Evolutionary conservation across 73 alveolate species (phyloP).

Genomic region (Paramecium octaurelia): DNA sequence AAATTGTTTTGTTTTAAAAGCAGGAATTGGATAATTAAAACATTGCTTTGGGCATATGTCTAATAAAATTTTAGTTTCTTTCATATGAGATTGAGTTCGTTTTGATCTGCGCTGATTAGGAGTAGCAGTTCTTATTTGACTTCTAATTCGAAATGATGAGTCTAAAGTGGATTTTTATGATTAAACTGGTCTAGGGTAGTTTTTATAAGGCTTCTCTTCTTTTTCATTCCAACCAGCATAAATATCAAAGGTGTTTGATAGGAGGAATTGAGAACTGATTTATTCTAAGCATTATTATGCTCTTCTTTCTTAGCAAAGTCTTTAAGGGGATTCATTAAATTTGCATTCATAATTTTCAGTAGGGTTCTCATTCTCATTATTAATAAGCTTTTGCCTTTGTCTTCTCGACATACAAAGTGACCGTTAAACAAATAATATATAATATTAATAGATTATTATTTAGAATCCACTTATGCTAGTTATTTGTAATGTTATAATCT

Average conservation of each 20-base stretch:
- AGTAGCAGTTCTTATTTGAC: not conserved
- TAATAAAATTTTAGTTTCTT: not conserved
- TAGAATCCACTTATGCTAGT: not conserved
- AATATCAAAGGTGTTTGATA: not conserved
- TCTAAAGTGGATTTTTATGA: not conserved
- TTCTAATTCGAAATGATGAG: not conserved
- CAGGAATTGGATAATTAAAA: not conserved
- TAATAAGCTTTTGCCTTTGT: not conserved
- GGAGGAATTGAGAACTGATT: not conserved
- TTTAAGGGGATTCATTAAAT: conserved; percentile 32
- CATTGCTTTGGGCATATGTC: not conserved
- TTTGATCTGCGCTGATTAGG: not conserved
- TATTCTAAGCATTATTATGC: conserved; percentile 29
- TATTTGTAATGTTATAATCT: not conserved
- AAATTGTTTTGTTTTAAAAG: conserved; percentile 4
- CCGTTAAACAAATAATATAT: conserved; percentile 20
- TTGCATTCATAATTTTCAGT: not conserved
- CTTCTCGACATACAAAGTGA: conserved; percentile 22
- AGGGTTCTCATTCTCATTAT: not conserved
- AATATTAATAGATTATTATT: not conserved
- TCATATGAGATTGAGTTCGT: conserved; percentile 6
- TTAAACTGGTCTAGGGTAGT: not conserved
- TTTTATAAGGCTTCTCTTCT: not conserved
- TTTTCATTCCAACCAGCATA: conserved; percentile 25
- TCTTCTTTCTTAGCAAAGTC: not conserved